A percentile compares a stretch with the other conserved stretches of the same genome.
These are phyloP conservation scores for Argentina anserina DNA, from an alignment of 306 rosid genomes.

Conservation along the genomic window DNA sequence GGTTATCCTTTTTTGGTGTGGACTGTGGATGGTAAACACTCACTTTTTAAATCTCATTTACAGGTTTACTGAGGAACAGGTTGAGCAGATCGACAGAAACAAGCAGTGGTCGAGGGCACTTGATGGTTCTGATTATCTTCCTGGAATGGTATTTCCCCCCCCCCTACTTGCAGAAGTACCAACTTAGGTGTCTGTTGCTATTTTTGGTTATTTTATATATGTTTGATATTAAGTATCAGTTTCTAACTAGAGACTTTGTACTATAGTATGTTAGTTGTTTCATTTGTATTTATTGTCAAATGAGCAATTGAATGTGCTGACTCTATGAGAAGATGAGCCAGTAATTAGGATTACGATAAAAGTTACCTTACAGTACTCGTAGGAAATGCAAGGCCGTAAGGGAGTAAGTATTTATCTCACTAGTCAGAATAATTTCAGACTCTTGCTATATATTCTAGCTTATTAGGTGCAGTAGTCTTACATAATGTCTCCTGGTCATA, in stretches of 20 bases:
- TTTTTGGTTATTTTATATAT: background rate
- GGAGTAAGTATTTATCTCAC: background rate
- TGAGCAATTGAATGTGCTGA: background rate
- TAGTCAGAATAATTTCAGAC: background rate
- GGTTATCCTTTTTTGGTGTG: background rate
- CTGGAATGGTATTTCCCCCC: slow-evolving; percentile 71
- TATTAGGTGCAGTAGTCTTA: background rate
- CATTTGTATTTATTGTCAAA: background rate
- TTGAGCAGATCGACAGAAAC: slow-evolving; percentile 76
- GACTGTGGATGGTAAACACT: background rate
- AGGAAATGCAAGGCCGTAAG: background rate
- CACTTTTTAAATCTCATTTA: background rate
- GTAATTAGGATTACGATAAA: background rate
- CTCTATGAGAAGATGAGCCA: background rate
- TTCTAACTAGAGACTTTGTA: background rate
- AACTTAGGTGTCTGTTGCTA: background rate
- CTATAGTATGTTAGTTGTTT: background rate
- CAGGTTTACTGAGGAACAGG: slow-evolving; percentile 78
- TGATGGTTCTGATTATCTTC: slow-evolving; percentile 98
- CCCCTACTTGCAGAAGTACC: slow-evolving; percentile 5
- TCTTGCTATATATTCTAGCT: background rate
- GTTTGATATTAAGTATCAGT: background rate
- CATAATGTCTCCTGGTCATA: background rate
- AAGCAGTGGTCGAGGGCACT: slow-evolving; percentile 98
- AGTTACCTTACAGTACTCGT: background rate